Evolutionary conservation across 2,329 filamentous ascomycete genomes (phyloP).

Genomic region (Ophiostoma sp.): DNA sequence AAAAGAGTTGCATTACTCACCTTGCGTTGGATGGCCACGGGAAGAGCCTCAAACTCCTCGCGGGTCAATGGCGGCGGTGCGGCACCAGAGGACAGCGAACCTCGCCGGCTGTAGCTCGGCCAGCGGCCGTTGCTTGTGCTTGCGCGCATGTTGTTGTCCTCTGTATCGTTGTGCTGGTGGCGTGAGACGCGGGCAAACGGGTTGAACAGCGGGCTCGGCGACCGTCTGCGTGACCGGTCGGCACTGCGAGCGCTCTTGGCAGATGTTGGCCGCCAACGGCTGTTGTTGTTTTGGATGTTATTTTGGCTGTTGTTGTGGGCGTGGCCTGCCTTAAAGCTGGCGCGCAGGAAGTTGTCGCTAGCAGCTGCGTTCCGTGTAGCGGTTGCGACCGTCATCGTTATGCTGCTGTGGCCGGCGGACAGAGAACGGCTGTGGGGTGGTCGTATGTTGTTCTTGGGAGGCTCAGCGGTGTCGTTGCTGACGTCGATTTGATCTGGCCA

Average conservation of each 20-base stretch:
- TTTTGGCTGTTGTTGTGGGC: not conserved
- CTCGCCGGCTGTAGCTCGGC: slow-evolving; percentile 29
- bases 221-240: not conserved
- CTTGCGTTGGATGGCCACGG: slow-evolving; percentile 53
- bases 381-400: not conserved
- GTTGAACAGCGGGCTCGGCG: slow-evolving; percentile 25
- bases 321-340: slow-evolving; percentile 17
- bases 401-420: slow-evolving; percentile 4
- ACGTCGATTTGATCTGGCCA: not conserved
- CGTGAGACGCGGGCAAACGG: slow-evolving; percentile 21
- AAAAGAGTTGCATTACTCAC: slow-evolving; percentile 37
- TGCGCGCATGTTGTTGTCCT: not conserved
- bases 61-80: slow-evolving; percentile 41
- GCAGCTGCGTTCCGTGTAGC: not conserved
- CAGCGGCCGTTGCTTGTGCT: slow-evolving; percentile 20
- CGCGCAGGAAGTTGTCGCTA: slow-evolving; percentile 12
- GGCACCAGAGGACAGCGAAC: slow-evolving; percentile 30
- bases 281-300: not conserved
- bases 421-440: not conserved
- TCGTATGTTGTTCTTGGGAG: not conserved
- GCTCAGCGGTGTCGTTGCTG: not conserved
- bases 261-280: slow-evolving; percentile 20
- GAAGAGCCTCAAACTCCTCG: slow-evolving; percentile 53
- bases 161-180: slow-evolving; percentile 12
- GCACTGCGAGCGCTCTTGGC: slow-evolving; percentile 6